Percentiles rank a stretch among this genome's conserved stretches.
Evolutionary conservation across 495 filamentous ascomycete species (phyloP).

Genomic region (Penicillium soppii): DNA sequence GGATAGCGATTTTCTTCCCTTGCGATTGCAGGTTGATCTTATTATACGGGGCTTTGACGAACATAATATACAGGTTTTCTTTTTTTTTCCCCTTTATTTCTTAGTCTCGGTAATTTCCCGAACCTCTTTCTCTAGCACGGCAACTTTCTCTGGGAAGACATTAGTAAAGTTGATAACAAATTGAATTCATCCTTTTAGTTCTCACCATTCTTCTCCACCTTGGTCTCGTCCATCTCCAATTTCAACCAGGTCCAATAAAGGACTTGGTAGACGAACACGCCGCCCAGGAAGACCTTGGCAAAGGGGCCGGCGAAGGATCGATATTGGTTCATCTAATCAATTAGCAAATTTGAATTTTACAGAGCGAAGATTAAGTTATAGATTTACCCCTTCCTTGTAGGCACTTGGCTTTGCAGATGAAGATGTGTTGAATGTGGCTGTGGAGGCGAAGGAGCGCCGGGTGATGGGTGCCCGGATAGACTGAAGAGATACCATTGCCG

Average conservation of each 20-base stretch:
- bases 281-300: slow-evolving; percentile 79
- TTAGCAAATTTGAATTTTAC: not conserved
- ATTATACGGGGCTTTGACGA: slow-evolving; percentile 15
- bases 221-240: slow-evolving; percentile 76
- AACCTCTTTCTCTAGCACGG: slow-evolving; percentile 41
- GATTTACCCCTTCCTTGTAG: slow-evolving; percentile 27
- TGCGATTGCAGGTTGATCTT: not conserved
- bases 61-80: slow-evolving; percentile 1
- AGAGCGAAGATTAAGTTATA: not conserved
- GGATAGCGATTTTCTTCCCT: not conserved
- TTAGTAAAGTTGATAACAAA: not conserved
- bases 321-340: slow-evolving; percentile 67
- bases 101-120: slow-evolving; percentile 35
- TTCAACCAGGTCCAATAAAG: slow-evolving; percentile 83
- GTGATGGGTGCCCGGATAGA: not conserved
- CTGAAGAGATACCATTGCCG: not conserved
- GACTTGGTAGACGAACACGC: slow-evolving; percentile 85
- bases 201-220: slow-evolving; percentile 57
- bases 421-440: slow-evolving; percentile 14
- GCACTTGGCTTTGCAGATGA: slow-evolving; percentile 21
- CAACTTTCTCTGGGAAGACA: slow-evolving; percentile 38
- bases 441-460: slow-evolving; percentile 17
- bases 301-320: slow-evolving; percentile 76
- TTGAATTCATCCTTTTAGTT: not conserved
- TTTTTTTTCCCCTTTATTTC: slow-evolving; percentile 17